phyloP scores from a whole-genome alignment of 2,329 filamentous ascomycete species.

The Aureobasidium uvarum region DNA sequence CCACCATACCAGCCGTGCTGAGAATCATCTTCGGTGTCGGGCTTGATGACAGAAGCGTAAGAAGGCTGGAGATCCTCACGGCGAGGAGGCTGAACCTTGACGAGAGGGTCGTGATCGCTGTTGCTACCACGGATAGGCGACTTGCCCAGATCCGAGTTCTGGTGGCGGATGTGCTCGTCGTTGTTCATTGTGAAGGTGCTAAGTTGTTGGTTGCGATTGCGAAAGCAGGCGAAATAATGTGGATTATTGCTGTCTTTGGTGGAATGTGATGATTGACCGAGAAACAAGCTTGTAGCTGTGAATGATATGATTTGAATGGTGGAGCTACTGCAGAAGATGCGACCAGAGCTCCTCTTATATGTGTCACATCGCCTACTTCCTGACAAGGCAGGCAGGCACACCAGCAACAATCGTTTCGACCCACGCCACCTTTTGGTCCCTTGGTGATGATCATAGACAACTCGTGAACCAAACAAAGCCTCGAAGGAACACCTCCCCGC shows the following conservation, averaged over 20 bases:
- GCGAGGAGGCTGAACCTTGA: constrained; percentile 72
- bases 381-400: constrained; percentile 17
- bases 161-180: constrained; percentile 30
- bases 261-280: constrained; percentile 14
- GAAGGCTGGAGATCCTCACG: constrained; percentile 81
- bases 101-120: constrained; percentile 31
- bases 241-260: neutral
- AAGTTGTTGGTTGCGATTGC: constrained; percentile 14
- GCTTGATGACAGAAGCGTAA: constrained; percentile 67
- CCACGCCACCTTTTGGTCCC: constrained; percentile 11
- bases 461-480: constrained; percentile 20
- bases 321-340: constrained; percentile 1
- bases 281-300: constrained; percentile 7
- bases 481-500: constrained; percentile 12
- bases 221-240: neutral
- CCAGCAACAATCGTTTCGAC: constrained; percentile 21
- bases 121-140: constrained; percentile 28
- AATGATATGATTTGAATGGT: neutral
- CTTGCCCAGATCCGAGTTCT: constrained; percentile 37
- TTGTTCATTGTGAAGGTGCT: constrained; percentile 10
- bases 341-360: constrained; percentile 20
- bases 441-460: constrained; percentile 12
- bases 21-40: constrained; percentile 63
- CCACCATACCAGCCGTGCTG: constrained; percentile 84
- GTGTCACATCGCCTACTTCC: constrained; percentile 8